phyloP scores from a whole-genome alignment of 805 yeast genomes.

The Metschnikowia reukaufii region DNA sequence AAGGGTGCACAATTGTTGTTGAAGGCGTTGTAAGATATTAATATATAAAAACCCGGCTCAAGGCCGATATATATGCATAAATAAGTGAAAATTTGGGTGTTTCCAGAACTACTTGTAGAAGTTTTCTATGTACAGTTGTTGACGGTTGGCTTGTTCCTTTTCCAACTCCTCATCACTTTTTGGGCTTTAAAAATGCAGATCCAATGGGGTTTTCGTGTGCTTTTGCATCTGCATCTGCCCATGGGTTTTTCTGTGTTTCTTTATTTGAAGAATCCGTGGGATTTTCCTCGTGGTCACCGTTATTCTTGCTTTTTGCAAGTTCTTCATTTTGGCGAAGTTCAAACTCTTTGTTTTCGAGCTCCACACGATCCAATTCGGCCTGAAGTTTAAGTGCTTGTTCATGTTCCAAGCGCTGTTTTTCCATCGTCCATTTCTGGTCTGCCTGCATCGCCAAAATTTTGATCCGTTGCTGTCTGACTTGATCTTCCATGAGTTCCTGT shows the following conservation, averaged over 20 bases:
- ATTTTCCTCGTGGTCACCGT: not conserved
- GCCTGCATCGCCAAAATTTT: slow-evolving; percentile 50
- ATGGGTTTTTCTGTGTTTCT: slow-evolving; percentile 25
- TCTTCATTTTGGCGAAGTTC: slow-evolving; percentile 8
- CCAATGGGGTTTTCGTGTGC: slow-evolving; percentile 34
- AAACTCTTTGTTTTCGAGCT: slow-evolving; percentile 14
- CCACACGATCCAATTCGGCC: slow-evolving; percentile 29
- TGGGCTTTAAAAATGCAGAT: slow-evolving; percentile 39
- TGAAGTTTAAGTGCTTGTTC: slow-evolving; percentile 32
- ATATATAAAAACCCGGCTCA: too few relatives aligned
- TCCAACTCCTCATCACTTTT: too few relatives aligned
- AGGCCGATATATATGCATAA: too few relatives aligned
- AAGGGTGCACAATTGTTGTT: slow-evolving; percentile 57
- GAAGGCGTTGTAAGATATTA: slow-evolving; percentile 20
- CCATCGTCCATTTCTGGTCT: slow-evolving; percentile 41
- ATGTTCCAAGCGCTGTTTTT: slow-evolving; percentile 35
- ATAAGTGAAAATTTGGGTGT: not conserved
- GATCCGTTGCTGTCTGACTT: slow-evolving; percentile 53
- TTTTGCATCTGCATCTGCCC: slow-evolving; percentile 36
- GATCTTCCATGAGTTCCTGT: slow-evolving; percentile 59
- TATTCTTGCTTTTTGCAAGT: not conserved
- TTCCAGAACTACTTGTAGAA: not conserved
- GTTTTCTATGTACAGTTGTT: slow-evolving; percentile 1
- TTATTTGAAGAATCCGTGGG: not conserved
- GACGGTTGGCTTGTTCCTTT: slow-evolving; percentile 4